These are phyloP conservation scores for Triangularia verruculosa DNA, from an alignment of 2,329 filamentous ascomycete species.

Conservation along the genomic window DNA sequence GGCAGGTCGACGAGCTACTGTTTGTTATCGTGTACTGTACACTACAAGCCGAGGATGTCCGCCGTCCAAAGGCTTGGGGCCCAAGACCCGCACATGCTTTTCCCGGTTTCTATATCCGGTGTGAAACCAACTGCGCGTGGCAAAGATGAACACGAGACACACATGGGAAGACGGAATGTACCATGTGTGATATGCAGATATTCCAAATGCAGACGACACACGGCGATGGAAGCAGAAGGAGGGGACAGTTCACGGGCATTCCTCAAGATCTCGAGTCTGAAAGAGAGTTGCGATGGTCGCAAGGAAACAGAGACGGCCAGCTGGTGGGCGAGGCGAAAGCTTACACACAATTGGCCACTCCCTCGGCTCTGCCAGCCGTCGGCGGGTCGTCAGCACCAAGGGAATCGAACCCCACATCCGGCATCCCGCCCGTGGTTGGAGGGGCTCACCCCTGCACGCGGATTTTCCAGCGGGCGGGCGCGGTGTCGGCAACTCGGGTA, in stretches of 20 bases:
- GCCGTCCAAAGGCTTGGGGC: background rate
- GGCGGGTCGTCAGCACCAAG: background rate
- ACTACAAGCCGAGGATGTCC: slow-evolving; percentile 8
- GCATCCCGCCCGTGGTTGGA: background rate
- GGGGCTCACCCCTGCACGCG: background rate
- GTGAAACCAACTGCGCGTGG: background rate
- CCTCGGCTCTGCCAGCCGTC: background rate
- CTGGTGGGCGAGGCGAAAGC: background rate
- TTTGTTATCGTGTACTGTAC: background rate
- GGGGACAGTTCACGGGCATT: background rate
- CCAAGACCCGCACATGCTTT: slow-evolving; percentile 8
- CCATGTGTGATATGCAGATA: background rate
- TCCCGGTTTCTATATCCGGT: slow-evolving; percentile 6
- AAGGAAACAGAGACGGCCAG: background rate
- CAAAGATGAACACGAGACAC: background rate
- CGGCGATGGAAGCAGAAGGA: background rate
- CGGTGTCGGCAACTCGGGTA: slow-evolving; percentile 33
- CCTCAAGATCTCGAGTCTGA: background rate
- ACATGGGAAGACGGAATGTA: background rate
- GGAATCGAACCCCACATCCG: background rate
- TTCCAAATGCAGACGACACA: background rate
- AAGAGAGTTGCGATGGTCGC: background rate
- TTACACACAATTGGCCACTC: slow-evolving; percentile 12
- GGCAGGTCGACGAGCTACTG: background rate
- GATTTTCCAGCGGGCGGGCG: slow-evolving; percentile 19